Conservation (phyloP, 768 basidiomycete genomes). For the Gymnopilus dilepis region DNA sequence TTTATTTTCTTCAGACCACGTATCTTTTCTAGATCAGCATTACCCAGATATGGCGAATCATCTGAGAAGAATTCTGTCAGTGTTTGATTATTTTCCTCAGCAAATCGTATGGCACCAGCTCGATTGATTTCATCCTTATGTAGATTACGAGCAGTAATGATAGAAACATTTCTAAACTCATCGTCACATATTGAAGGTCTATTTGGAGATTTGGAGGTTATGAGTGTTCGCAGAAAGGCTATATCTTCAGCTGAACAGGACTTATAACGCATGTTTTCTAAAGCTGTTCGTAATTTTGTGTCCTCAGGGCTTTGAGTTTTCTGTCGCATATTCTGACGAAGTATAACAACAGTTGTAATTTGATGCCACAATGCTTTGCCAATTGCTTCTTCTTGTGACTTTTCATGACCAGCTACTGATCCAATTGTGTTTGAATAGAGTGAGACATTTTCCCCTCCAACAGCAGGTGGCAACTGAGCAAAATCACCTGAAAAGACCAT, state of each 20-base stretch:
- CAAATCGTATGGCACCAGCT: conserved; percentile 33
- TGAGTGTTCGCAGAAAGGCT: conserved; percentile 31
- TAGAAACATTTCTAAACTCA: conserved; percentile 35
- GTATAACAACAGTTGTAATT: conserved; percentile 39
- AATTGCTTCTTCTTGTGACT: conserved; percentile 27
- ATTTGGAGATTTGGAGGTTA: conserved; percentile 25
- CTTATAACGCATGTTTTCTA: conserved; percentile 40
- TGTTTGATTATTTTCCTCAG: conserved; percentile 27
- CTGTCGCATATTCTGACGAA: conserved; percentile 41
- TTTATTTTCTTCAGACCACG: not conserved
- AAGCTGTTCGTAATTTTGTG: conserved; percentile 28
- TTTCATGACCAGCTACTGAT: not conserved
- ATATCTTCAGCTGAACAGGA: conserved; percentile 33
- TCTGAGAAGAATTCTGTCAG: conserved; percentile 34
- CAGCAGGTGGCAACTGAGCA: conserved; percentile 45
- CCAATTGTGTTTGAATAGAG: conserved; percentile 18
- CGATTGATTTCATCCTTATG: conserved; percentile 40
- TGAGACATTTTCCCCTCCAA: conserved; percentile 11
- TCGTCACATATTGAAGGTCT: conserved; percentile 10
- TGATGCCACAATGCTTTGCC: conserved; percentile 39
- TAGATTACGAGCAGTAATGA: conserved; percentile 38
- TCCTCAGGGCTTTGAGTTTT: conserved; percentile 28
- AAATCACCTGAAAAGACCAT: conserved; percentile 55
- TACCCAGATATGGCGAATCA: not conserved
- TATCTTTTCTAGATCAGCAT: too few relatives aligned